These are phyloP conservation scores for Plasmodium knowlesi DNA, from an alignment of 169 alveolate species.

Conservation along the genomic window DNA sequence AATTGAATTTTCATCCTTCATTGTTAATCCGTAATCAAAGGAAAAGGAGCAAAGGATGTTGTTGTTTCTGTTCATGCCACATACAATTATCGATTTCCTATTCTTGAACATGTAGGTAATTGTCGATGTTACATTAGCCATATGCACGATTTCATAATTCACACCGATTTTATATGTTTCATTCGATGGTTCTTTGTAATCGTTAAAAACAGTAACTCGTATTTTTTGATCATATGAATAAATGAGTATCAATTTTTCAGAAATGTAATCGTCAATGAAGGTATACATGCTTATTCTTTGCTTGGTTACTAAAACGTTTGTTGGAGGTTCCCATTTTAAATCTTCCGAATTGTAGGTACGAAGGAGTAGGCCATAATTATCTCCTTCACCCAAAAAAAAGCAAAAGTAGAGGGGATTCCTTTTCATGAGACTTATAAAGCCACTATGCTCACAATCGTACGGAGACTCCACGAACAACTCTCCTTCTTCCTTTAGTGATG, in stretches of 20 bases:
- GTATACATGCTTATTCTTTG: not conserved
- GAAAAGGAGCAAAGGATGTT: conserved; percentile 41
- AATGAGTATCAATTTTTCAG: conserved; percentile 9
- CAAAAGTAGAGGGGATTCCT: conserved; percentile 11
- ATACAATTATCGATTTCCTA: conserved; percentile 8
- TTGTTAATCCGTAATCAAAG: conserved; percentile 45
- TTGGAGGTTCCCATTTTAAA: conserved; percentile 11
- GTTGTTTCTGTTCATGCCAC: conserved; percentile 31
- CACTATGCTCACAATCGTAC: conserved; percentile 32
- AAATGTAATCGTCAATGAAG: conserved; percentile 13
- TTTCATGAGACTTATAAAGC: not conserved
- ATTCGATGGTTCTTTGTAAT: conserved; percentile 24
- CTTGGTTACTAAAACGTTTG: conserved; percentile 1
- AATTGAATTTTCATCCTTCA: conserved; percentile 21
- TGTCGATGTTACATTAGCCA: not conserved
- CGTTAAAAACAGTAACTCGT: conserved; percentile 30
- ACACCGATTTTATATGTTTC: not conserved
- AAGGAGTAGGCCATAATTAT: conserved; percentile 7
- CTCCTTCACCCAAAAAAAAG: conserved; percentile 50
- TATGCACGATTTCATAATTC: conserved; percentile 12
- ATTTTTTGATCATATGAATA: conserved; percentile 1
- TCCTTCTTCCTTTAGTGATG: conserved; percentile 22
- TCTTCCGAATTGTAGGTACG: not conserved
- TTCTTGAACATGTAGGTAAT: conserved; percentile 28
- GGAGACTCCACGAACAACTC: not conserved